Conservation (phyloP, 768 basidiomycete genomes). For the Cyathus striatus region DNA sequence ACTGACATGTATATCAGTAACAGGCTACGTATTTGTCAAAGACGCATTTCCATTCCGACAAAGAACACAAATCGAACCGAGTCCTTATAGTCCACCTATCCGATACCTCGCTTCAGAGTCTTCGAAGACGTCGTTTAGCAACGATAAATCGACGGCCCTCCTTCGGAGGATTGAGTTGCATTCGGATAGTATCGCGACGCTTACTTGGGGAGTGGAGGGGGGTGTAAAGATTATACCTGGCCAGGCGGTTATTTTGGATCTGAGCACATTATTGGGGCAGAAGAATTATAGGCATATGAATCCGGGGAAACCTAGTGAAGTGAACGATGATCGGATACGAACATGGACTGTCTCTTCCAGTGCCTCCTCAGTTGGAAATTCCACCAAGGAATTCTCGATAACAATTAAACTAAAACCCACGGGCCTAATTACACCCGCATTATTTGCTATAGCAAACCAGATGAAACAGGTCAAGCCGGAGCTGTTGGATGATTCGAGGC, state of each 20-base stretch:
- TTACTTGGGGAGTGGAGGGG: constrained; percentile 37
- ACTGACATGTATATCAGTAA: constrained; percentile 42
- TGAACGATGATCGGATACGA: constrained; percentile 59
- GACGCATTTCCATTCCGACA: constrained; percentile 53
- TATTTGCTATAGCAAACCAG: constrained; percentile 45
- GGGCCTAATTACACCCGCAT: constrained; percentile 49
- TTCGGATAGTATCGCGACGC: constrained; percentile 45
- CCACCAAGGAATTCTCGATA: constrained; percentile 26
- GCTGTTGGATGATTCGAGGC: constrained; percentile 14
- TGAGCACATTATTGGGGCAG: constrained; percentile 43
- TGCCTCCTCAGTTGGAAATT: constrained; percentile 8
- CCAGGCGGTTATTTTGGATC: constrained; percentile 52
- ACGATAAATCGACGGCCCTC: constrained; percentile 21
- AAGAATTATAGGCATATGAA: constrained; percentile 49
- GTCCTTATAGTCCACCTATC: constrained; percentile 60
- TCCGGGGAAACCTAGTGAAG: constrained; percentile 30
- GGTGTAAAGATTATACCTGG: constrained; percentile 34
- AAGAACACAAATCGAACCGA: constrained; percentile 15
- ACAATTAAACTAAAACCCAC: constrained; percentile 53
- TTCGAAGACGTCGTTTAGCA: constrained; percentile 19
- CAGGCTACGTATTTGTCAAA: constrained; percentile 47
- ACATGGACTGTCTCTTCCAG: constrained; percentile 62
- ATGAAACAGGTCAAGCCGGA: constrained; percentile 33
- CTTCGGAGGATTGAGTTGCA: constrained; percentile 39
- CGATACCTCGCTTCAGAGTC: constrained; percentile 46